phyloP scores from a whole-genome alignment of 768 basidiomycete species.

The Leucocoprinus birnbaumii region DNA sequence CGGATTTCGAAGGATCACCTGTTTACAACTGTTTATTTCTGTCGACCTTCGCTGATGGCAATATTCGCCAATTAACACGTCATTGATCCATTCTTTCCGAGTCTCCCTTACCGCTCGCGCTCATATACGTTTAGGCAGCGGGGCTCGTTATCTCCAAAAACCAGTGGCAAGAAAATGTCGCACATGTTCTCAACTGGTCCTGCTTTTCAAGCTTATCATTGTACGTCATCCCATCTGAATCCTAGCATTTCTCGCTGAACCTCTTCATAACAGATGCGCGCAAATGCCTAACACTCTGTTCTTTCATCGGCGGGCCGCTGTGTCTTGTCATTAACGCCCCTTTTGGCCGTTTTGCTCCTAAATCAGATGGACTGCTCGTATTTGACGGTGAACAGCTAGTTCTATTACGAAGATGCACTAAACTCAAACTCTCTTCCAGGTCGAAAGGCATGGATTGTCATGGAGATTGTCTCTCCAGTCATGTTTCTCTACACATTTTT shows the following conservation, averaged over 20 bases:
- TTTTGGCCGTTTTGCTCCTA: conserved; percentile 74
- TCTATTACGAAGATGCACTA: neutral
- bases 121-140: too few species aligned
- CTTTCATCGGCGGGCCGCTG: conserved; percentile 31
- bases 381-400: neutral
- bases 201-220: conserved; percentile 1
- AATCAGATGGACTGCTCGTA: conserved; percentile 40
- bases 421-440: conserved; percentile 2
- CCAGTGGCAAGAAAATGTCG: neutral
- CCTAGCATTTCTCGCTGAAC: neutral
- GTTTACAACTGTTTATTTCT: too few species aligned
- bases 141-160: too few species aligned
- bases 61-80: too few species aligned
- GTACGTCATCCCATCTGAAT: neutral
- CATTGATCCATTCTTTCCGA: too few species aligned
- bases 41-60: too few species aligned
- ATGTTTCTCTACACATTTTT: conserved; percentile 49
- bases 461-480: conserved; percentile 69
- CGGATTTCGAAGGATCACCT: too few species aligned
- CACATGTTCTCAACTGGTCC: conserved; percentile 5
- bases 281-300: conserved; percentile 45
- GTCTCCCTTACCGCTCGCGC: too few species aligned
- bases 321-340: conserved; percentile 66
- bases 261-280: conserved; percentile 15
- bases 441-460: conserved; percentile 80